Conservation (phyloP, 306 rosid species). For the Cotoneaster glaucophyllus region DNA sequence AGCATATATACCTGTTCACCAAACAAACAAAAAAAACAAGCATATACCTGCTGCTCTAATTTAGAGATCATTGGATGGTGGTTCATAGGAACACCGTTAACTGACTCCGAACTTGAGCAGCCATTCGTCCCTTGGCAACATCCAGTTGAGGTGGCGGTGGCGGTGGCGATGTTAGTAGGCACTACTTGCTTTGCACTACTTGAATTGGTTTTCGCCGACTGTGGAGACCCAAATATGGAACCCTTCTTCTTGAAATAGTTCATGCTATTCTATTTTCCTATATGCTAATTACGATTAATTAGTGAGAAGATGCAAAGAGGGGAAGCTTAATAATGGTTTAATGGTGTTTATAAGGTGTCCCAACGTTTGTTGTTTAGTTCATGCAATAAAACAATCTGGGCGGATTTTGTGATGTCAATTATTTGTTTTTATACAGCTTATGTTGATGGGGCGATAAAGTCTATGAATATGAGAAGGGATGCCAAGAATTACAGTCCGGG, state of each 20-base stretch:
- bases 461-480: neutral
- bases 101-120: constrained; percentile 35
- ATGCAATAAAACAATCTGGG: constrained; percentile 24
- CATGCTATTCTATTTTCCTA: neutral
- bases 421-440: neutral
- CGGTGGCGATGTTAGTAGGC: neutral
- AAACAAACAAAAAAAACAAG: too few relatives aligned
- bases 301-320: neutral
- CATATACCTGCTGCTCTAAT: constrained; percentile 42
- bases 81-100: constrained; percentile 12
- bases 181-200: neutral
- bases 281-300: neutral
- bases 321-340: constrained; percentile 1
- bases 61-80: constrained; percentile 7
- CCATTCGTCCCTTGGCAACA: constrained; percentile 37
- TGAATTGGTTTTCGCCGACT: neutral
- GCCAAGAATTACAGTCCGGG: neutral
- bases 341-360: neutral
- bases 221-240: neutral
- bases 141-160: constrained; percentile 16
- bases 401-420: constrained; percentile 25
- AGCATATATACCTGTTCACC: neutral
- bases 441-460: constrained; percentile 9
- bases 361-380: neutral
- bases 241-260: neutral